Evolutionary conservation across 305 asterid species (phyloP).

Genomic region (Fraxinus dipetala): DNA sequence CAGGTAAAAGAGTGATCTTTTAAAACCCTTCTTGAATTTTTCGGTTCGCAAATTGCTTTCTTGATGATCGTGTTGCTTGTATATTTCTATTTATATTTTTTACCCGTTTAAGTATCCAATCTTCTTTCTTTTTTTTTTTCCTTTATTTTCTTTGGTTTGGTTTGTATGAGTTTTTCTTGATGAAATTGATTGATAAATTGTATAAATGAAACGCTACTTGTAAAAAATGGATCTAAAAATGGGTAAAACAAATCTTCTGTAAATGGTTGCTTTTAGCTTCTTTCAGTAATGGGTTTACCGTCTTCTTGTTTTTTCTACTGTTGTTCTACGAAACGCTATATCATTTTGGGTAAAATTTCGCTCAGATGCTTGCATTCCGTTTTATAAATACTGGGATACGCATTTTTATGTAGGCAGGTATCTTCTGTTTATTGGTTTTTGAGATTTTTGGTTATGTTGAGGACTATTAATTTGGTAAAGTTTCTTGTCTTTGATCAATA

Average conservation of each 20-base stretch:
- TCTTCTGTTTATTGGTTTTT: neutral
- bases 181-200: neutral
- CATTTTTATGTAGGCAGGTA: neutral
- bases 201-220: neutral
- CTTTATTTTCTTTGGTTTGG: neutral
- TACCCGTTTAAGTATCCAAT: neutral
- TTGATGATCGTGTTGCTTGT: neutral
- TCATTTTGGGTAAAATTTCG: neutral
- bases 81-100: neutral
- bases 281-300: neutral
- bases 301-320: slow-evolving; percentile 1
- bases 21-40: neutral
- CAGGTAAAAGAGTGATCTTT: slow-evolving; percentile 32
- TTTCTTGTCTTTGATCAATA: slow-evolving; percentile 11
- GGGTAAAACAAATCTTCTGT: neutral
- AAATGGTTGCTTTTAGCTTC: neutral
- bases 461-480: slow-evolving; percentile 15
- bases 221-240: slow-evolving; percentile 20
- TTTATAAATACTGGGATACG: neutral
- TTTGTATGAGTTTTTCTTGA: neutral
- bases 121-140: neutral
- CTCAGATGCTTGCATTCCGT: neutral
- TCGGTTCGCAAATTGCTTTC: neutral
- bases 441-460: neutral
- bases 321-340: neutral